Evolutionary conservation across 192 early-diverging fungal genomes (phyloP), one percentile per base, ranked within the genome.

Genomic region (Coemansia furcata): DNA sequence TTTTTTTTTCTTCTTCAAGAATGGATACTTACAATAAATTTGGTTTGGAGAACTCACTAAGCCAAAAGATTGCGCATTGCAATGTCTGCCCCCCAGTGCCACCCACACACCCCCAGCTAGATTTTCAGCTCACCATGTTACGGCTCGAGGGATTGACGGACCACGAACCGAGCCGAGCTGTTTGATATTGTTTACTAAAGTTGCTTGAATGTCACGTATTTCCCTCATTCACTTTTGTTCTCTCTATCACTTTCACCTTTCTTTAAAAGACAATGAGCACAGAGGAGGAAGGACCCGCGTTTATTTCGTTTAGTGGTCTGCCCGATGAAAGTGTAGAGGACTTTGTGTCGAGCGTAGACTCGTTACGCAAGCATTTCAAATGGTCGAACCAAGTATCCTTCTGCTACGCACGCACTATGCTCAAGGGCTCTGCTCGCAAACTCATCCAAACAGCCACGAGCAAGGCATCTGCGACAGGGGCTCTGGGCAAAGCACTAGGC

Each of bases 251-350:
- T 32, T 55, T 14, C 54, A 55, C 29, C 17, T 35, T 2, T 4
- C 12, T 42, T 35, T 30, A 60, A 35, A 37, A 44, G 29, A 65
- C 35, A 65, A 43, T 44, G 47, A 65, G 29, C 46, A 74, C 74
- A 72, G 78, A 81, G 21, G 78, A 81, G 49, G 78, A 81, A 40
- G 78, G 78, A n/a, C 78, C 78, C 21, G 78, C 78, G 61, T 81
- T 81, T 62, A 68, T 81, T 4, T 72, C 78, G 39, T 81, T 81
- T 32, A 81, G 73, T 59, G 78, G 78, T 5, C 67, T 73, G 35
- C 78, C 78, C 1, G 78, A 76, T 61, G 78, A 81, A 38, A 55
- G 69, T 39, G 63, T 81, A 26, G 32, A 73, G 47, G 78, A 81
- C 54, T 81, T 81, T 73, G 78, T 81, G 11, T 46, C 38, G 57